phyloP scores from a whole-genome alignment of 768 basidiomycete species.

The Ramaria rubella region DNA sequence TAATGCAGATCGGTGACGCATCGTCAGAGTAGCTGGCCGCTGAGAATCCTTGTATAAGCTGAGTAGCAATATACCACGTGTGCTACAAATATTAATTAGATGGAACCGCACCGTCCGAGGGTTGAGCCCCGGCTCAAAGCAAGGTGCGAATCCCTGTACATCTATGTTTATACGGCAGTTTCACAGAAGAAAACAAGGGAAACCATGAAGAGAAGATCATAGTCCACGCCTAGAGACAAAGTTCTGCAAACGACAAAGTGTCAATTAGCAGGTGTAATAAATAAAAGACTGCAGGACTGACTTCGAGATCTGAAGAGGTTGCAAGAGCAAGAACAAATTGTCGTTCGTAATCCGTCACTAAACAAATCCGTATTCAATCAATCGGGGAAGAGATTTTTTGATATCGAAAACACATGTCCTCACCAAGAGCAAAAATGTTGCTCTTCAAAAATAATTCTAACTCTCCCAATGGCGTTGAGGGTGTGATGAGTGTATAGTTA shows the following conservation, averaged over 20 bases:
- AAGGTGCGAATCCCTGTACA: no score
- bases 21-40: no score
- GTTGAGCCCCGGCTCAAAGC: no score
- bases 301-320: slow-evolving; percentile 67
- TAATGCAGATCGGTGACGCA: no score
- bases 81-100: no score
- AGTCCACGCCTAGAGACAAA: slow-evolving; percentile 48
- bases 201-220: no score
- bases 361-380: neutral
- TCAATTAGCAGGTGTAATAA: neutral
- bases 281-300: slow-evolving; percentile 7
- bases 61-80: no score
- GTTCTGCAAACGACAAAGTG: slow-evolving; percentile 19
- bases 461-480: slow-evolving; percentile 68
- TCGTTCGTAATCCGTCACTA: slow-evolving; percentile 76
- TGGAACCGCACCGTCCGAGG: no score
- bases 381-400: neutral
- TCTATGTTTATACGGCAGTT: no score
- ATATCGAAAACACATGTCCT: slow-evolving; percentile 13
- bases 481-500: slow-evolving; percentile 77
- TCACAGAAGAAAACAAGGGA: no score
- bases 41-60: no score
- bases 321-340: slow-evolving; percentile 83
- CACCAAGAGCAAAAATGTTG: slow-evolving; percentile 75
- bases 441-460: slow-evolving; percentile 71